Evolutionary conservation across 108 stramenopile genomes (phyloP).

Genomic region (Aurantiochytrium sp.): DNA sequence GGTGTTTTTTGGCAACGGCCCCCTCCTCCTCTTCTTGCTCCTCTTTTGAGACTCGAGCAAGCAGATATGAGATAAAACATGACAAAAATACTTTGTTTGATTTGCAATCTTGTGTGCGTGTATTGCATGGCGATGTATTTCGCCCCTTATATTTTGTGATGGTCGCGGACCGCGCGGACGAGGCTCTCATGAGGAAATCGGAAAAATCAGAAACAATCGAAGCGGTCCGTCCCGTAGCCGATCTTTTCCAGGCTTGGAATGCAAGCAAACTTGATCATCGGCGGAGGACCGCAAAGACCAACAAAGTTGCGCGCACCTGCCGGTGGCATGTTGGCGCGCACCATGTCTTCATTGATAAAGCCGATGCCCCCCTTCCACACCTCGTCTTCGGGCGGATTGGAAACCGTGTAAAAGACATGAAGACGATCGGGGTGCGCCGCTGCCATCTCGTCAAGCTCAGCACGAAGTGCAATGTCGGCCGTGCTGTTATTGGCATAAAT

Average conservation of each 20-base stretch:
- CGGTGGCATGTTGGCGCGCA: constrained; percentile 59
- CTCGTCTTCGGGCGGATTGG: constrained; percentile 49
- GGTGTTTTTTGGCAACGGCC: too few relatives aligned
- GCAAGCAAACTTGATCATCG: constrained; percentile 97
- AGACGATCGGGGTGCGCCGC: constrained; percentile 63
- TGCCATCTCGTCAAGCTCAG: constrained; percentile 72
- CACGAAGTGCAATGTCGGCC: constrained; percentile 83
- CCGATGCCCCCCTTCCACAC: constrained; percentile 70
- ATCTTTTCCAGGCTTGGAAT: constrained; percentile 73
- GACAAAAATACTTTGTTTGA: too few relatives aligned
- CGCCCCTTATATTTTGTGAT: too few relatives aligned
- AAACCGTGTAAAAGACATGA: constrained; percentile 79
- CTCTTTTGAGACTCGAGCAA: too few relatives aligned
- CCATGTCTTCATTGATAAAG: constrained; percentile 88
- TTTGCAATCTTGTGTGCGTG: too few relatives aligned
- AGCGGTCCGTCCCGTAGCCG: constrained; percentile 73
- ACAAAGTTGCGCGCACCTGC: constrained; percentile 58
- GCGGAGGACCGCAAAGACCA: constrained; percentile 97
- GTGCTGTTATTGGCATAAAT: constrained; percentile 60
- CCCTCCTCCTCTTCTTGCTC: too few relatives aligned
- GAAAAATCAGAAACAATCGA: constrained; percentile 56
- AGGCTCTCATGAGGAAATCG: too few relatives aligned
- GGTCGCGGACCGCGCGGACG: too few relatives aligned
- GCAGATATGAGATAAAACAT: too few relatives aligned
- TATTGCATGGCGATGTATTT: too few relatives aligned